These are phyloP conservation scores for Cladophialophora chaetospira DNA, from an alignment of 2,329 filamentous ascomycete species.

Conservation along the genomic window DNA sequence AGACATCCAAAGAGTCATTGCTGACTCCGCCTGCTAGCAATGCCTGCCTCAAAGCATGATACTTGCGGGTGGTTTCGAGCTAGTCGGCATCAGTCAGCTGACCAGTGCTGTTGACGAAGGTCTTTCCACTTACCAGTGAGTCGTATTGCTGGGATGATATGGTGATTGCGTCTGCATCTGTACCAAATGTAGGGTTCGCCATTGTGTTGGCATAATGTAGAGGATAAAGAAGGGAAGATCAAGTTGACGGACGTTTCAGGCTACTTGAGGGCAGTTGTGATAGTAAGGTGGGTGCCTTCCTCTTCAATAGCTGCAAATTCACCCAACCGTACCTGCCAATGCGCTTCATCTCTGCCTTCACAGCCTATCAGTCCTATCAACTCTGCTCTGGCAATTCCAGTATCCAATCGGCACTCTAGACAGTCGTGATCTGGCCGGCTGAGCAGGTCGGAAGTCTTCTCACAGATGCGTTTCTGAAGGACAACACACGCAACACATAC, in stretches of 20 bases:
- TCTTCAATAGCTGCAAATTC: no score
- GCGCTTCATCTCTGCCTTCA: no score
- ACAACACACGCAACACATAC: no score
- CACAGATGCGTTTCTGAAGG: no score
- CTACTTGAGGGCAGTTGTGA: not conserved
- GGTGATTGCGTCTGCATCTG: slow-evolving; percentile 6
- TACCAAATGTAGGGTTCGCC: not conserved
- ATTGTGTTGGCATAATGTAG: not conserved
- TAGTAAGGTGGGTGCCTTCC: not conserved
- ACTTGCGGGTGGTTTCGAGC: slow-evolving; percentile 11
- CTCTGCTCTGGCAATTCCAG: no score
- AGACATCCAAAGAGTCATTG: slow-evolving; percentile 18
- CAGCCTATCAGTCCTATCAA: no score
- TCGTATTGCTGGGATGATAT: slow-evolving; percentile 17
- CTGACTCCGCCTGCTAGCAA: slow-evolving; percentile 19
- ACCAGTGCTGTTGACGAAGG: not conserved
- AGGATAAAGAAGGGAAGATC: not conserved
- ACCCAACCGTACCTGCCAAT: no score
- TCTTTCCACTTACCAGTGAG: slow-evolving; percentile 11
- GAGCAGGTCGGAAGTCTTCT: no score
- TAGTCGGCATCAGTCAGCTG: not conserved
- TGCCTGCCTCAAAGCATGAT: slow-evolving; percentile 21
- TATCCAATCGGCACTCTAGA: no score
- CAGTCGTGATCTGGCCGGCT: no score
- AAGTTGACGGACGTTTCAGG: no score